phyloP scores from a whole-genome alignment of 164 flowering plant genomes.

The Akebia trifoliata region DNA sequence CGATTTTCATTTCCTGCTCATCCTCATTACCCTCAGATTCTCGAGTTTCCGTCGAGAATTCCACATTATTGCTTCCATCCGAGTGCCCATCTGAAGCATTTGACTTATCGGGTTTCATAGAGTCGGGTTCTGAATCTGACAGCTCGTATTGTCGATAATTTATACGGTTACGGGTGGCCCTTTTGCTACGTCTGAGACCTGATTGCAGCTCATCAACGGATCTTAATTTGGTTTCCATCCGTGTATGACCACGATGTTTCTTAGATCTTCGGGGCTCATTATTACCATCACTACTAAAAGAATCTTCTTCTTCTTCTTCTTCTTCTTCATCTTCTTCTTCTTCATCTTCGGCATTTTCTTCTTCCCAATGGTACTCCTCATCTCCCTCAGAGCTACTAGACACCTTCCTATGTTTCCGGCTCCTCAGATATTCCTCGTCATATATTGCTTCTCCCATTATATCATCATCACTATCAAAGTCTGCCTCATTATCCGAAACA shows the following conservation, averaged over 20 bases:
- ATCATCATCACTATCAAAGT: conserved; percentile 88
- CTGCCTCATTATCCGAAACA: conserved; percentile 72
- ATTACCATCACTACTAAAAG: conserved; percentile 57
- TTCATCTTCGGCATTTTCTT: conserved; percentile 83
- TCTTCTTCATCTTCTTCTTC: conserved; percentile 96
- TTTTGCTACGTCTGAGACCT: conserved; percentile 86
- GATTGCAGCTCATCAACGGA: conserved; percentile 66
- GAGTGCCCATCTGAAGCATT: conserved; percentile 42
- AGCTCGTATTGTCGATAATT: conserved; percentile 70
- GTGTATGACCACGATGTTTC: conserved; percentile 50
- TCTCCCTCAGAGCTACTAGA: conserved; percentile 96
- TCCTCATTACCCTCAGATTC: conserved; percentile 48
- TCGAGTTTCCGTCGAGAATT: conserved; percentile 42
- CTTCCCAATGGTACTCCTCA: conserved; percentile 84
- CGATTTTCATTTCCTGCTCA: conserved; percentile 37
- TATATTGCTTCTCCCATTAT: conserved; percentile 98
- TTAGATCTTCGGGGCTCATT: conserved; percentile 50
- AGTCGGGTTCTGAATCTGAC: conserved; percentile 82
- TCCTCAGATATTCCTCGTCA: conserved; percentile 83
- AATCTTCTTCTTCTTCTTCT: conserved; percentile 69
- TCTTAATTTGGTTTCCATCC: conserved; percentile 60
- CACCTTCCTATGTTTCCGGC: conserved; percentile 52
- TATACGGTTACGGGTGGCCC: conserved; percentile 77
- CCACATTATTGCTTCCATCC: conserved; percentile 53
- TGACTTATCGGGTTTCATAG: conserved; percentile 41